Base-by-base conservation (phyloP, 1,284 basidiomycete genomes). In the Laetiporus sulphureus region DNA sequence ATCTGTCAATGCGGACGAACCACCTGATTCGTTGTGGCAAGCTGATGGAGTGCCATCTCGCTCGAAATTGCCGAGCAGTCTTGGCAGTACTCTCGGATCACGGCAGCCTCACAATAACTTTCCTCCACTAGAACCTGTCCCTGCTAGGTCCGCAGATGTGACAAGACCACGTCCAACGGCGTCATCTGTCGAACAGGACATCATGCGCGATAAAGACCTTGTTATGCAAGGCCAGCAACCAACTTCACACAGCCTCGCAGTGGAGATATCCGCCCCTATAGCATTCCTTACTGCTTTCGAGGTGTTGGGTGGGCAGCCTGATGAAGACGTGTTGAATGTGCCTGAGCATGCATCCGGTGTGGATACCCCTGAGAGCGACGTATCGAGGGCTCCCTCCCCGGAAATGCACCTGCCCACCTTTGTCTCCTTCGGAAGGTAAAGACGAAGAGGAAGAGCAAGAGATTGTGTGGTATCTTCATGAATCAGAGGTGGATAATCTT, bases 391-490 rank as follows among this genome's bases (percentile, higher is more conserved):
- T n/a, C 2, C 4, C 23, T 16, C n/a, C 16, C 15, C 24, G 19
- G 20, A 18, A 13, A 20, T 15, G 16, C 15, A 12, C 32, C 35
- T 10, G 35, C 21, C n/a, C 35, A 23, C 16, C 18, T n/a, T 24
- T 21, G 5, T 40, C 33, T 24, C 22, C 30, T 4, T 41, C 38
- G 18, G 33, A 39, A 25, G 43, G 30, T 2, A 36, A 39, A 27
- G 43, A 33, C 5, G 46, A 45, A 5, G 46, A 44, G 8, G 44
- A 45, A 20, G 31, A 42, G 24, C 40, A 42, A 12, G 36, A 42
- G 4, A 36, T 45, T 22, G 25, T 38, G 20, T 36, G 40, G 23
- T 36, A 41, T 24, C 43, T 44, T 5, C 35, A 41, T 15, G 29
- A 23, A 43, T 48, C 16, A 34, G 41, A 4, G 7, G 25, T 36